These are phyloP conservation scores for Bondarzewia mesenterica DNA, from an alignment of 1,284 basidiomycete species.

Conservation along the genomic window DNA sequence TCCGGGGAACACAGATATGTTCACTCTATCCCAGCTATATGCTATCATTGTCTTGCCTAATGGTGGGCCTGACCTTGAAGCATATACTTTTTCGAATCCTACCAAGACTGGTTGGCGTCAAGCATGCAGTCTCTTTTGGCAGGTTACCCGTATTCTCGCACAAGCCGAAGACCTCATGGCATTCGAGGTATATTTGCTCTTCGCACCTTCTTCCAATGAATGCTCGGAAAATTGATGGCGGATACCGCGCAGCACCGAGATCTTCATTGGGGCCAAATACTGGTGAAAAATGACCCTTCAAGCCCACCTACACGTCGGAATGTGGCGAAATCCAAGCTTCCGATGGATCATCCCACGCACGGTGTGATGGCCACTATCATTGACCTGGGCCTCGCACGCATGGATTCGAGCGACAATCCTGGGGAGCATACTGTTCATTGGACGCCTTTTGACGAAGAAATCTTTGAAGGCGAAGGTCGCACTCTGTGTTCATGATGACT, in stretches of 20 bases:
- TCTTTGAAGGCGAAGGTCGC: constrained; percentile 78
- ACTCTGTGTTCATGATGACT: background rate
- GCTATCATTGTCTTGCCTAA: constrained; percentile 85
- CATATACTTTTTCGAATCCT: constrained; percentile 51
- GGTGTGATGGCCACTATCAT: constrained; percentile 82
- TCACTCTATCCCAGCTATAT: constrained; percentile 72
- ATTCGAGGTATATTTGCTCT: constrained; percentile 68
- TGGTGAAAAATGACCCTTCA: constrained; percentile 55
- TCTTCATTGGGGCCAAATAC: constrained; percentile 96
- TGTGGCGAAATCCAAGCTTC: constrained; percentile 18
- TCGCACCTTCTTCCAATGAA: background rate
- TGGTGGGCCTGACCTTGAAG: constrained; percentile 85
- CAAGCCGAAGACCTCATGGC: constrained; percentile 70
- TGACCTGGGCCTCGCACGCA: constrained; percentile 88
- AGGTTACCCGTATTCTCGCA: constrained; percentile 71
- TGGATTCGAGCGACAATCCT: constrained; percentile 46
- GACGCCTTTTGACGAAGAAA: constrained; percentile 74
- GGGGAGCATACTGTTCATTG: constrained; percentile 44
- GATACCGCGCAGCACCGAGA: constrained; percentile 74
- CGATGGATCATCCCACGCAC: constrained; percentile 51
- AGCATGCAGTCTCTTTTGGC: constrained; percentile 87
- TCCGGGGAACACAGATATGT: constrained; percentile 55
- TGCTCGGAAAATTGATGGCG: background rate
- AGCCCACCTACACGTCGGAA: constrained; percentile 20
- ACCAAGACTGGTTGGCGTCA: constrained; percentile 69